Base-by-base conservation (phyloP, 768 basidiomycete species). In the Termitomyces heimii region DNA sequence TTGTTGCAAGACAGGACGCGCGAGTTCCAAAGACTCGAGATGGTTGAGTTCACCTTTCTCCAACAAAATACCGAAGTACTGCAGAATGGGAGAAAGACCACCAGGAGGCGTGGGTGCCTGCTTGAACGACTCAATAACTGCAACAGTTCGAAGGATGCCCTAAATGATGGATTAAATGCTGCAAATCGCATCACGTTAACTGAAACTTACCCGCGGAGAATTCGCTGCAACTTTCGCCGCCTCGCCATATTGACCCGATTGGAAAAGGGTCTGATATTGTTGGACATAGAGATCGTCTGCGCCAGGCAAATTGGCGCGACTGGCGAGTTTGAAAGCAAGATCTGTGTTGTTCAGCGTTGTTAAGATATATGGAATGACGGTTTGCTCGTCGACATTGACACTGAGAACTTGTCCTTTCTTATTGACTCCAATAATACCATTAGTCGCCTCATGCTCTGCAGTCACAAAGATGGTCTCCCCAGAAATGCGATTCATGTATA, bases 401-500 rank as follows among this genome's bases (percentile, higher is more conserved):
- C 92, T 94, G 55, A 99, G 81, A 18, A 98, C 94, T 73, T 99
- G 97, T 32, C 97, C 97, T 75, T 98, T 98, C 82, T 96, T 92
- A 83, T 99, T 99, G 68, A 99, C 94, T 63, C 96, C 96, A 61
- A 99, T 93, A 71, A 99, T 97, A 77, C 97, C 97, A 67, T 93
- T 84, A 3, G 88, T 86, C 18, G 86, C 83, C 71, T 98, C 95
- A 67, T 98, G 94, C 67, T 98, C 95, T 34, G 96, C 92, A 13
- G 97, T 98, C 45, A 97, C 94, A 70, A 99, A 99, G 70, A 99
- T 98, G 34, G 97, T 98, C 77, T 99, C 97, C 34, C 97, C 96
- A 43, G 92, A 94, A 70, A 99, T 99, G 62, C 97, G 90, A 82
- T 99, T 99, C 97, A 99, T 99, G 79, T 98, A 99, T 58, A 99